A percentile compares a stretch with the other conserved stretches of the same genome.
Conservation (phyloP, 108 stramenopile species). For the Fistulifera pelliculosa region DNA sequence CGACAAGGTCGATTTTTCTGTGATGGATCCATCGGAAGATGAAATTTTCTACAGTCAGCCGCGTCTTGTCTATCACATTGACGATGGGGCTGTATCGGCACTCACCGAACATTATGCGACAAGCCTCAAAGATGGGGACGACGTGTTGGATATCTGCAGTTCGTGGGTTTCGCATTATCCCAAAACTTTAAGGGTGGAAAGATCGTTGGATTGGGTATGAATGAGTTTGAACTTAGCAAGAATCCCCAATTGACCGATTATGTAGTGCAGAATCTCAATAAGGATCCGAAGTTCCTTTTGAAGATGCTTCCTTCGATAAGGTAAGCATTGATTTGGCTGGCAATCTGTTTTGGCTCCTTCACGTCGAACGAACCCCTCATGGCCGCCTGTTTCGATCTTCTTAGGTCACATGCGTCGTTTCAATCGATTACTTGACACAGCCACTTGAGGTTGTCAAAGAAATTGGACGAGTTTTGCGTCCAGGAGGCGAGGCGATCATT, state of each 20-base stretch:
- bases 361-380: too few relatives aligned
- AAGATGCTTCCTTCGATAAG: conserved; percentile 80
- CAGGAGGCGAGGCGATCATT: conserved; percentile 80
- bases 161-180: conserved; percentile 90
- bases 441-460: conserved; percentile 76
- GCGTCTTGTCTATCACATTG: conserved; percentile 76
- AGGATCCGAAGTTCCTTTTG: conserved; percentile 75
- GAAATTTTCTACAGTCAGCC: conserved; percentile 61
- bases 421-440: conserved; percentile 85
- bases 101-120: conserved; percentile 72
- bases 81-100: conserved; percentile 67
- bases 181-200: conserved; percentile 67
- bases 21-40: conserved; percentile 70
- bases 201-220: conserved; percentile 85
- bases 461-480: conserved; percentile 82
- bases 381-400: not conserved
- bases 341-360: too few relatives aligned
- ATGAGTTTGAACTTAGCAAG: conserved; percentile 82
- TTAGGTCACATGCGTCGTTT: conserved; percentile 86
- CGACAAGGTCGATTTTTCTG: conserved; percentile 42
- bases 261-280: conserved; percentile 86
- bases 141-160: conserved; percentile 89
- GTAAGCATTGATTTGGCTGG: too few relatives aligned
- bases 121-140: conserved; percentile 68
- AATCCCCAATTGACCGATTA: conserved; percentile 78